These are phyloP conservation scores for Litsea cubeba DNA, from an alignment of 164 flowering plant species.

Conservation along the genomic window DNA sequence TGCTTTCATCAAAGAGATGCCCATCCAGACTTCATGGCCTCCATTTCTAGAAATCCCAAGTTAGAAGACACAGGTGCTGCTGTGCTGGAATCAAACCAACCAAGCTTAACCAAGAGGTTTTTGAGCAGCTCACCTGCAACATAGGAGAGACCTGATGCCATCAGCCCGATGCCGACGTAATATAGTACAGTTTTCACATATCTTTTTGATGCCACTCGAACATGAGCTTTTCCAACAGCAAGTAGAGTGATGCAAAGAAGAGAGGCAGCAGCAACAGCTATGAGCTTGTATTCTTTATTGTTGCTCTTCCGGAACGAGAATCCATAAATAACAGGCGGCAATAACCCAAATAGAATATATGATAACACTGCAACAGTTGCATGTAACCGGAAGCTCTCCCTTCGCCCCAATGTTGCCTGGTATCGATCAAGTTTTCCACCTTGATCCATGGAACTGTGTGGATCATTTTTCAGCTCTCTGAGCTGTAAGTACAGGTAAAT, in stretches of 20 bases:
- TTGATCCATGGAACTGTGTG: conserved; percentile 11
- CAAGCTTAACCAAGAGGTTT: conserved; percentile 23
- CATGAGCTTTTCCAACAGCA: conserved; percentile 36
- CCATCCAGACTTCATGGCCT: conserved; percentile 7
- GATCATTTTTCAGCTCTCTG: conserved; percentile 43
- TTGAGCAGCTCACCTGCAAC: conserved; percentile 24
- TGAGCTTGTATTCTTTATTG: conserved; percentile 37
- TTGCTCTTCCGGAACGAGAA: conserved; percentile 39
- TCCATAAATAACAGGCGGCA: conserved; percentile 47
- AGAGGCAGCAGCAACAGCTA: conserved; percentile 38
- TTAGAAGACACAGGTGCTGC: not conserved
- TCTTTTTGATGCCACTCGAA: conserved; percentile 15
- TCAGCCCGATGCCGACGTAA: conserved; percentile 18
- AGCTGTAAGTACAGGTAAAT: conserved; percentile 38
- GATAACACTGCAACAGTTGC: conserved; percentile 47
- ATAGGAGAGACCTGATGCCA: conserved; percentile 32
- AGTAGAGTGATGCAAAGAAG: conserved; percentile 42
- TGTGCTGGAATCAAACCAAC: conserved; percentile 16
- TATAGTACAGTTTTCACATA: conserved; percentile 29
- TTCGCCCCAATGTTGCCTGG: conserved; percentile 47
- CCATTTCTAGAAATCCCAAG: not conserved
- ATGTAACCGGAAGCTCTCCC: conserved; percentile 44
- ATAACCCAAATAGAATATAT: conserved; percentile 45
- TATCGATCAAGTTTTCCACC: conserved; percentile 34
- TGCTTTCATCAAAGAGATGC: conserved; percentile 4